Base-by-base conservation (phyloP, 2,329 filamentous ascomycete species). In the Colletotrichum echinochloae region DNA sequence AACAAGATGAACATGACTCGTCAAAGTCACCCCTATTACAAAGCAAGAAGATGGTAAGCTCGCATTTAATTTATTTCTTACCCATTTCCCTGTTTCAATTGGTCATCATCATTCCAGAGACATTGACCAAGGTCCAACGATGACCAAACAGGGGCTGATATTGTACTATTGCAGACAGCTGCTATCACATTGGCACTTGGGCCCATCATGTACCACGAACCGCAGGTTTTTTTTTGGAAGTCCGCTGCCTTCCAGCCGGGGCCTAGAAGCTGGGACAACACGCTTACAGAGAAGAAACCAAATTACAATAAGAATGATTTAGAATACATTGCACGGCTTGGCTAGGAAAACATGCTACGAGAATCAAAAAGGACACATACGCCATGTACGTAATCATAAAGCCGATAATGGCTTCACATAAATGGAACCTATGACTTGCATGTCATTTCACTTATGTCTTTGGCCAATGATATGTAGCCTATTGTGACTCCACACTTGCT, bases 101-200 rank as follows among this genome's bases (percentile, higher is more conserved):
- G 44, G 12, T n/a, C 44, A 48, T n/a, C n/a, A 48, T 48, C 44
- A 26, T 48, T 48, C 44, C 44, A 48, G 14, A 48, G n/a, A 48
- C 44, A 48, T 23, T 48, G n/a, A 48, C 44, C 44, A 48, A 48
- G 44, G 44, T 48, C 44, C n/a, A 48, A 48, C 20, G 44, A 48
- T 6, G 44, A 48, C 44, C 44, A 48, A 48, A 26, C 12, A 23
- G 20, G 20, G 20, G 20, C 44, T 9, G 44, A 48, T n/a, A 48
- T 48, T 26, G 44, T 48, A 48, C 44, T 48, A n/a, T 48, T 48
- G n/a, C 44, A 48, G 44, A 48, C 44, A 23, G 44, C 44, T 48
- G 44, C 44, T 11, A 48, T 48, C n/a, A 23, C 8, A 23, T 5
- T 48, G 44, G 12, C 20, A 48, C n/a, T 48, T 12, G 44, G 44